Percentiles rank a stretch among this genome's conserved stretches.
phyloP scores from a whole-genome alignment of 1,284 basidiomycete species.

The Cystobasidium slooffiae region DNA sequence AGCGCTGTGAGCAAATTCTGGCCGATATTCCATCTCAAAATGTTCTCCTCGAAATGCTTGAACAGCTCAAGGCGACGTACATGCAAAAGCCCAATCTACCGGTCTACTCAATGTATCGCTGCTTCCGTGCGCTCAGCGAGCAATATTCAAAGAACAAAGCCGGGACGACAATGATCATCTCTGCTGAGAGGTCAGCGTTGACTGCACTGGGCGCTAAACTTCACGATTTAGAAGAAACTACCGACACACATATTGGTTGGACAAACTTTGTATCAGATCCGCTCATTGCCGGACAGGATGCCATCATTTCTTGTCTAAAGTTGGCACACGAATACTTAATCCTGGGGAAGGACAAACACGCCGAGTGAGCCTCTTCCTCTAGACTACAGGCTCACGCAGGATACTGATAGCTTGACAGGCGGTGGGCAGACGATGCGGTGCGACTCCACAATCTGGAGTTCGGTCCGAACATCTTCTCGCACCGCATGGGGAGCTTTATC shows the following conservation, averaged over 20 bases:
- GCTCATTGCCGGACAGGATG: conserved; percentile 12
- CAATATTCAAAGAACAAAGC: background rate
- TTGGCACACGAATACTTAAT: background rate
- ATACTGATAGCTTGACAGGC: background rate
- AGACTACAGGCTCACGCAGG: too few species aligned
- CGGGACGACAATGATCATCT: conserved; percentile 19
- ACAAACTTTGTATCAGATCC: conserved; percentile 6
- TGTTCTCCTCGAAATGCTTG: background rate
- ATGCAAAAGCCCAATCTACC: conserved; percentile 21
- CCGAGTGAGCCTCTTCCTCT: background rate
- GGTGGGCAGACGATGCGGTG: conserved; percentile 8
- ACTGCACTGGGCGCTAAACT: conserved; percentile 43
- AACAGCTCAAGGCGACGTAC: background rate
- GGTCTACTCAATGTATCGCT: background rate
- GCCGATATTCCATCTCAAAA: background rate
- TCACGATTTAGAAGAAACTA: background rate
- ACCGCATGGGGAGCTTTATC: conserved; percentile 24
- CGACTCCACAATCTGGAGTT: conserved; percentile 23
- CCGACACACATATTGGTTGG: background rate
- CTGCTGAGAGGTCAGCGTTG: conserved; percentile 38
- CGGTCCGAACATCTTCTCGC: conserved; percentile 13
- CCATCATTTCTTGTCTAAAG: conserved; percentile 24
- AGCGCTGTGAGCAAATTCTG: background rate
- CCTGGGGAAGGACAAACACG: background rate
- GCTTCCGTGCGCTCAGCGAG: conserved; percentile 32